Conservation (phyloP, 352 stramenopile genomes). For the Pythium sukuiense region DNA sequence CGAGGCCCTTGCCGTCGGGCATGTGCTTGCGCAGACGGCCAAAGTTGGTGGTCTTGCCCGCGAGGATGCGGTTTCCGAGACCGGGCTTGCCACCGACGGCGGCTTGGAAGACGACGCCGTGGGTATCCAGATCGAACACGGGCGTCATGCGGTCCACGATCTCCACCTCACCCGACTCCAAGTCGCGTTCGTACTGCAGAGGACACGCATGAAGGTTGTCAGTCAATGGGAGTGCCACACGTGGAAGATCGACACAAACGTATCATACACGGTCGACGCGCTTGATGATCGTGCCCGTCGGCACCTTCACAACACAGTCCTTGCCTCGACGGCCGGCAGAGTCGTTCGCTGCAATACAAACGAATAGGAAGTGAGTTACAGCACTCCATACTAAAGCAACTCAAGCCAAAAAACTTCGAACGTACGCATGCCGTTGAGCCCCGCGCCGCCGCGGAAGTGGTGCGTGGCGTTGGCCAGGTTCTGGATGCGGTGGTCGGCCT, state of each 20-base stretch:
- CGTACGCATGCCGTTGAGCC: conserved; percentile 86
- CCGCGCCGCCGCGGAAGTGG: conserved; percentile 78
- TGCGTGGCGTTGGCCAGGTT: conserved; percentile 84
- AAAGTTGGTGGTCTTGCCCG: conserved; percentile 81
- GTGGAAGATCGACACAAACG: conserved; percentile 14
- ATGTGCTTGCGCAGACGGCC: conserved; percentile 84
- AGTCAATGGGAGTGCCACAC: not conserved
- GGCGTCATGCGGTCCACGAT: conserved; percentile 80
- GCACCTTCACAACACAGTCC: conserved; percentile 79
- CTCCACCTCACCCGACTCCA: conserved; percentile 76
- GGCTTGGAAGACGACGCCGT: conserved; percentile 68
- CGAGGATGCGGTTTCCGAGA: conserved; percentile 83
- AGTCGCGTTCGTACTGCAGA: conserved; percentile 65
- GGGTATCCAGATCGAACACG: conserved; percentile 75
- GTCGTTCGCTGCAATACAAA: conserved; percentile 60
- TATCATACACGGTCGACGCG: conserved; percentile 64
- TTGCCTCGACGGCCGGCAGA: conserved; percentile 75
- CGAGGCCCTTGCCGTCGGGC: conserved; percentile 75
- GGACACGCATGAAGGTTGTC: not conserved
- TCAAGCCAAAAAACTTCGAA: not conserved
- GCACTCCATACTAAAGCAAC: not conserved
- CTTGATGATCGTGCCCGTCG: conserved; percentile 87
- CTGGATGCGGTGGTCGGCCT: conserved; percentile 73
- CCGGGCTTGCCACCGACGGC: conserved; percentile 82
- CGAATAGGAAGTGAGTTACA: conserved; percentile 6